Evolutionary conservation across 2,329 filamentous ascomycete genomes (phyloP), one percentile per base, ranked within the genome.

Genomic region (Colletotrichum theobromicola): DNA sequence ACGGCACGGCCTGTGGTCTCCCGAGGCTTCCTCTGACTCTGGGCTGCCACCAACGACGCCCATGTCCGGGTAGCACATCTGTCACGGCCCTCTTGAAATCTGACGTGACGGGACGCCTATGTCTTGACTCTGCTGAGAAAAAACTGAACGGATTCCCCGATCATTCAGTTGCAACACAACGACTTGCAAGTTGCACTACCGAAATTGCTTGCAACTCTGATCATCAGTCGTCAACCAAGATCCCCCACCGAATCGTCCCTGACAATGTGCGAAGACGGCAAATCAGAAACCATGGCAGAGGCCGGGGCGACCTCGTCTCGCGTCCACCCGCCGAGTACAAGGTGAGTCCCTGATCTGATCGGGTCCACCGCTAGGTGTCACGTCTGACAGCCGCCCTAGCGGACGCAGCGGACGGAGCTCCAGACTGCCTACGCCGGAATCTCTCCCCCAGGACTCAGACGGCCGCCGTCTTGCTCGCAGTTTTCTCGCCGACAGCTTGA

Each of bases 401-500:
- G 55, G 42, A 60, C 50, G 37, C 28, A 72, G 72, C 24, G 68
- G 63, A 67, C 63, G 62, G 72, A 67, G 72, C 68, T 74, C 62
- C 5, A 74, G 72, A 24, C 42, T 61, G 30, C 46, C 68, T 32
- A 67, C 72, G 35, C 72, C 72, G 62, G 42, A 67, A 62, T 15
- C 55, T 60, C 37, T 67, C 16, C 55, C 60, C 15, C 57, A 53
- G 37, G 62, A 72, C 67, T 30, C 61, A 61, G 34, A 37, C 26
- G 62, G 46, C 68, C 68, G 62, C 60, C 72, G 69, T 24, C 46
- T 72, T 34, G 30, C 62, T 53, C 72, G 62, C 30, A 67, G 34
- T 21, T 50, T 70, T 46, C 55, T 74, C 21, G 72, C 62, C 7
- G 72, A 74, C 6, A 72, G 61, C 57, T 63, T 74, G 72, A 74